A percentile compares a stretch with the other conserved stretches of the same genome.
These are phyloP conservation scores for Benincasa hispida DNA, from an alignment of 306 rosid genomes.

Conservation along the genomic window DNA sequence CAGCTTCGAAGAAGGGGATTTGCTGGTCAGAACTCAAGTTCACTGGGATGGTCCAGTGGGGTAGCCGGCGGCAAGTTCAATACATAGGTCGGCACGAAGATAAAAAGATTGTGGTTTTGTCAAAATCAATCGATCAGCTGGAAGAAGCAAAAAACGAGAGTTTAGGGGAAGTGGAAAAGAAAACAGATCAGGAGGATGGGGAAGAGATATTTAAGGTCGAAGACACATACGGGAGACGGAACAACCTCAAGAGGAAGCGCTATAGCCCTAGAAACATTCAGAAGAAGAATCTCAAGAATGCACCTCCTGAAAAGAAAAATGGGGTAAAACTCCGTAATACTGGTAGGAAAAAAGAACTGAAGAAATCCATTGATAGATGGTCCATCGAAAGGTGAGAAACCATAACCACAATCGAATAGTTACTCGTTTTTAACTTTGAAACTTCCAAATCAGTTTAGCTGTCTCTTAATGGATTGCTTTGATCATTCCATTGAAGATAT, in stretches of 20 bases:
- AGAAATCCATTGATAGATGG: constrained; percentile 42
- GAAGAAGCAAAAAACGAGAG: constrained; percentile 18
- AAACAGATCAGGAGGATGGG: neutral
- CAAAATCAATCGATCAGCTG: constrained; percentile 10
- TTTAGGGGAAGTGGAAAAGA: constrained; percentile 10
- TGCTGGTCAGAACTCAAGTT: constrained; percentile 55
- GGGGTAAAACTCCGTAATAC: constrained; percentile 12
- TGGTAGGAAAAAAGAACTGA: constrained; percentile 25
- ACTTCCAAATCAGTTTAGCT: neutral
- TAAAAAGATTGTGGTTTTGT: constrained; percentile 19
- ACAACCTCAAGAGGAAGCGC: constrained; percentile 28
- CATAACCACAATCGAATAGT: neutral
- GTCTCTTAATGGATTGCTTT: neutral
- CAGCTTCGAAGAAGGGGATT: constrained; percentile 35
- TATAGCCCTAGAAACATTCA: constrained; percentile 4
- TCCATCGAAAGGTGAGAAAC: constrained; percentile 28
- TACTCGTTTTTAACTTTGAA: neutral
- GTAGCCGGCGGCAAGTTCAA: constrained; percentile 50
- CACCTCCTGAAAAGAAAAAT: constrained; percentile 17
- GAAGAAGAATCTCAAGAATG: constrained; percentile 16
- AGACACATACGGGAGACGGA: constrained; percentile 12
- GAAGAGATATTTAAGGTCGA: constrained; percentile 7
- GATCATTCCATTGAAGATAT: constrained; percentile 30
- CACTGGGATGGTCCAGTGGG: constrained; percentile 74
- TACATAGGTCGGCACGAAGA: constrained; percentile 42